Evolutionary conservation across 495 filamentous ascomycete species (phyloP).

Genomic region (Aspergillus sclerotiicarbonarius): DNA sequence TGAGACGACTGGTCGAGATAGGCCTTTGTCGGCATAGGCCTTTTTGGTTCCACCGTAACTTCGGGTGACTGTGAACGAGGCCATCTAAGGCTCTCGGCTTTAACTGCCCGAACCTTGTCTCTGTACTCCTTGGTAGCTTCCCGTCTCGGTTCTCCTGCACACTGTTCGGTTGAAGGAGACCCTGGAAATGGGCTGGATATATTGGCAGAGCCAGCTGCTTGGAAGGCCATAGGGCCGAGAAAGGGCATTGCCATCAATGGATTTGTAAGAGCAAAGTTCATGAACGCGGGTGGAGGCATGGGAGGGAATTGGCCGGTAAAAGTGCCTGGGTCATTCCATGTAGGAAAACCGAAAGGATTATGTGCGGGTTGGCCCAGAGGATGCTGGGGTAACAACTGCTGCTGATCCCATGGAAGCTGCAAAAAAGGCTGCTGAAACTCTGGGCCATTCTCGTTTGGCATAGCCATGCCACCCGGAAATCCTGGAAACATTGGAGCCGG

Average conservation of each 20-base stretch:
- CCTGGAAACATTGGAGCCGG: no score
- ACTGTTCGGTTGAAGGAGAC: no score
- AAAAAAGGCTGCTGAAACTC: neutral
- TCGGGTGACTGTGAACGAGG: no score
- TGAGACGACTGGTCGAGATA: constrained; percentile 46
- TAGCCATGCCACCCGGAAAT: no score
- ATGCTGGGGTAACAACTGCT: constrained; percentile 7
- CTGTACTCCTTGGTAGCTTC: no score
- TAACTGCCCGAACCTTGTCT: no score
- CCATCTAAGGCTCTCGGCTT: no score
- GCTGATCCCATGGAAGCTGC: neutral
- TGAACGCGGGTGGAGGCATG: constrained; percentile 11
- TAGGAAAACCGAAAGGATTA: constrained; percentile 17
- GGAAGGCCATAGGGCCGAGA: constrained; percentile 10
- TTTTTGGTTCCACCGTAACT: neutral
- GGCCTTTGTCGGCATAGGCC: constrained; percentile 35
- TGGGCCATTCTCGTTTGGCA: no score
- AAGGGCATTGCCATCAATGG: constrained; percentile 7
- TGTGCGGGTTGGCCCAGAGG: constrained; percentile 9
- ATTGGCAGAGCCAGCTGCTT: neutral
- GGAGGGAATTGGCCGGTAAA: constrained; percentile 6
- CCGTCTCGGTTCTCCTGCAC: no score
- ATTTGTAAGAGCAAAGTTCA: constrained; percentile 13
- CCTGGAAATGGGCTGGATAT: no score
- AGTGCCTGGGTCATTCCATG: constrained; percentile 16